These are phyloP conservation scores for Ascomycota sp. DNA, from an alignment of 2,329 filamentous ascomycete species.

Conservation along the genomic window DNA sequence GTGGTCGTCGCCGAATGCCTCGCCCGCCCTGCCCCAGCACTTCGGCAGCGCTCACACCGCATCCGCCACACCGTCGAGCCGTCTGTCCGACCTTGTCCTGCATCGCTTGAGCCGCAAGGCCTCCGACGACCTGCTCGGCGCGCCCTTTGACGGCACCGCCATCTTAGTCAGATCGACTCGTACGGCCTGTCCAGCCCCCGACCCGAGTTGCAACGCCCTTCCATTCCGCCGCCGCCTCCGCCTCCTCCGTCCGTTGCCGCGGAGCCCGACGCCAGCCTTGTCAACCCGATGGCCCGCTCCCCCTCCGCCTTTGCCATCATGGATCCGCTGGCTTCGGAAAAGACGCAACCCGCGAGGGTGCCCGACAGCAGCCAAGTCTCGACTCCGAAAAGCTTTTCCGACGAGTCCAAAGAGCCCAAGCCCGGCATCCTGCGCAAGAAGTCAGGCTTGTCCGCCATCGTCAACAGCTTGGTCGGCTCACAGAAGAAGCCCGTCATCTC, in stretches of 20 bases:
- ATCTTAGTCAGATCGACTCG: constrained; percentile 40
- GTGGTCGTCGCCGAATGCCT: constrained; percentile 21
- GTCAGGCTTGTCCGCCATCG: constrained; percentile 70
- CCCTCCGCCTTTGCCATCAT: constrained; percentile 32
- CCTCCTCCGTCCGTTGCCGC: constrained; percentile 6
- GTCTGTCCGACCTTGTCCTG: constrained; percentile 5
- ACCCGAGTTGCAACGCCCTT: constrained; percentile 10
- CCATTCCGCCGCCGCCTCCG: constrained; percentile 16
- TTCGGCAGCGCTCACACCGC: constrained; percentile 3
- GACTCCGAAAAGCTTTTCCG: constrained; percentile 55
- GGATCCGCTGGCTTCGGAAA: constrained; percentile 18
- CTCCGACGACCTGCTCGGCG: constrained; percentile 41
- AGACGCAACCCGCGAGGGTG: constrained; percentile 11
- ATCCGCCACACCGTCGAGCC: constrained; percentile 4
- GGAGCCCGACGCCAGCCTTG: constrained; percentile 21
- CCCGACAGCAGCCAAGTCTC: constrained; percentile 26
- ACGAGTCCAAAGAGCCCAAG: constrained; percentile 49
- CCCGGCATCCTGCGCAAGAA: constrained; percentile 53
- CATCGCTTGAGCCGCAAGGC: constrained; percentile 8
- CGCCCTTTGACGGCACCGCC: constrained; percentile 42
- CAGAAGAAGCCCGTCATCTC: constrained; percentile 87
- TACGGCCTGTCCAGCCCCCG: constrained; percentile 18
- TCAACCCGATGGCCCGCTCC: constrained; percentile 37
- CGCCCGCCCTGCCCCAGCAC: constrained; percentile 20
- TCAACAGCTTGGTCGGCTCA: constrained; percentile 66